Base-by-base conservation (phyloP, 2,329 filamentous ascomycete species). In the Penicillium frequentans region DNA sequence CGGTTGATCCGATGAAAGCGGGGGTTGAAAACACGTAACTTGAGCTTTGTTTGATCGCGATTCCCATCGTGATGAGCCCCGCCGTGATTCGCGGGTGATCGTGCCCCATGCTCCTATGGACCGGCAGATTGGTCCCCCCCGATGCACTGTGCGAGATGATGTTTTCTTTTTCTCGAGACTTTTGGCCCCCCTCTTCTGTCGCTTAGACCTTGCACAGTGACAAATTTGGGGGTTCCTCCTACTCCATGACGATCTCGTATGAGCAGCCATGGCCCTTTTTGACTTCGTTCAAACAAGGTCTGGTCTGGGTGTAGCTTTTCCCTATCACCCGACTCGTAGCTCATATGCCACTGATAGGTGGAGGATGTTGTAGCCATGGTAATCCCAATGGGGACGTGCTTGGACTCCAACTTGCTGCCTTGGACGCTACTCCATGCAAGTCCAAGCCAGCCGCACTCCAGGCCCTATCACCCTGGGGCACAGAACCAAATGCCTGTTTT, bases 381-480 rank as follows among this genome's bases (percentile, higher is more conserved):
- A 39, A 54, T 56, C 49, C 42, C 47, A 56, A 37, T 48, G 45
- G 48, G 51, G 52, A 52, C 52, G 54, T 57, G 55, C 55, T 47
- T 48, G 44, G 14, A 42, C 19, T 21, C 19, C 39, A 23, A 19
- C 39, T 21, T 11, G 39, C 35, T 39, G 35, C 10, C 39, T 23
- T 23, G 9, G 39, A 21, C 19, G 39, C 39, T 5, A 23, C 19
- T 42, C 19, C 14, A 42, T 42, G 39, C 39, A 42, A 42, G 35
- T 19, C 35, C 4, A 39, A 19, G 39, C 39, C 19, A 42, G 39
- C 16, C 35, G 35, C 35, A 39, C 35, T 11, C 35, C n/a, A 39
- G 35, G 8, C 35, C 35, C 35, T n/a, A 39, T 19, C 35, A 39
- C 35, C n/a, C 35, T 8, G 31, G 5, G 31, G 31, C 31, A 5